phyloP scores from a whole-genome alignment of 345 rosid genomes.

The Cardamine chenopodiifolia region DNA sequence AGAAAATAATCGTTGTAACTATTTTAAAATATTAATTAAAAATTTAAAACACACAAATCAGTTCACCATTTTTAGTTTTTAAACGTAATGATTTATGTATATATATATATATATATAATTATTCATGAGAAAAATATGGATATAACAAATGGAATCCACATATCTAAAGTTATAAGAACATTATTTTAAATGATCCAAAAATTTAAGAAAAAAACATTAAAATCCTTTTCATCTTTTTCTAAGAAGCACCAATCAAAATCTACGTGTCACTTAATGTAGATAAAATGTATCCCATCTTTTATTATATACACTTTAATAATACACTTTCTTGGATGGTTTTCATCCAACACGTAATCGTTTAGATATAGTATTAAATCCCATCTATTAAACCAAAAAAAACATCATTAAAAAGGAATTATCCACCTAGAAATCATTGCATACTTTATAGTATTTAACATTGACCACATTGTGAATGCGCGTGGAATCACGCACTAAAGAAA shows the following conservation, averaged over 20 bases:
- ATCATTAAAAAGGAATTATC: constrained; percentile 21
- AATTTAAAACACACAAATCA: neutral
- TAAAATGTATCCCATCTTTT: neutral
- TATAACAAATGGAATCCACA: neutral
- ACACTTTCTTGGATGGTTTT: neutral
- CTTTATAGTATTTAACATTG: constrained; percentile 15
- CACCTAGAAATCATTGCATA: neutral
- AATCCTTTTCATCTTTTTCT: constrained; percentile 19
- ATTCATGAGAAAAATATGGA: neutral
- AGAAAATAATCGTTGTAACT: neutral
- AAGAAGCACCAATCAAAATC: constrained; percentile 2
- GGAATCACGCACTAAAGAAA: constrained; percentile 1
- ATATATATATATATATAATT: too few species aligned
- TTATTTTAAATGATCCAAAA: neutral
- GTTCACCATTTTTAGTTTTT: neutral
- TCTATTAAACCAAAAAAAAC: neutral
- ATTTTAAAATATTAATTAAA: neutral
- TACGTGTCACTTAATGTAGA: constrained; percentile 24
- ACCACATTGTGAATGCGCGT: constrained; percentile 17
- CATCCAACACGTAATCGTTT: constrained; percentile 22
- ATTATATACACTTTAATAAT: neutral
- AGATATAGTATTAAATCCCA: neutral
- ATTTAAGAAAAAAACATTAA: neutral
- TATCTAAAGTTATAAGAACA: neutral
- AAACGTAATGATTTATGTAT: too few species aligned